phyloP scores from a whole-genome alignment of 2,329 filamentous ascomycete genomes.

The Aspergillus tamarii region DNA sequence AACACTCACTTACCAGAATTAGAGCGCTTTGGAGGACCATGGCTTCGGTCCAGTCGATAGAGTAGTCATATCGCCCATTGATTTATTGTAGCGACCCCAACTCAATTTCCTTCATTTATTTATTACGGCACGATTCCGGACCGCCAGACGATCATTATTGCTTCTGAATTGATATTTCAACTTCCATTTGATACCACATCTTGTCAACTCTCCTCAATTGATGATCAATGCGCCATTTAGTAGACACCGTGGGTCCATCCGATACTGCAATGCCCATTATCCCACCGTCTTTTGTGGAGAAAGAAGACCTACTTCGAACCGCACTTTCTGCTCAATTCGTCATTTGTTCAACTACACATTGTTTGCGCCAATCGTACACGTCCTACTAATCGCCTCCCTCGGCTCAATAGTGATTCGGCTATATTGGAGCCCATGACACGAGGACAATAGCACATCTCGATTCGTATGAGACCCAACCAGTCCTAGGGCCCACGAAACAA shows the following conservation, averaged over 20 bases:
- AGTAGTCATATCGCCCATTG: neutral
- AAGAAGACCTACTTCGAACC: constrained; percentile 4
- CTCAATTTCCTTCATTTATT: constrained; percentile 1
- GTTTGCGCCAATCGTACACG: neutral
- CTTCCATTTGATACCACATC: neutral
- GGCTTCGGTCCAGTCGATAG: neutral
- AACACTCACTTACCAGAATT: neutral
- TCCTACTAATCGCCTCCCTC: neutral
- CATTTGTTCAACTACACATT: neutral
- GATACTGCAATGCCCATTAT: constrained; percentile 8
- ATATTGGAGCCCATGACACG: neutral
- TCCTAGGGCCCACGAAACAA: neutral
- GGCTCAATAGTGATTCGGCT: neutral
- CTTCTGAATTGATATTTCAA: neutral
- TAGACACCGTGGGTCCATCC: neutral
- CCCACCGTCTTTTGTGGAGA: constrained; percentile 7
- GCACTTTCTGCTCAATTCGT: neutral
- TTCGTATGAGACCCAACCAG: neutral
- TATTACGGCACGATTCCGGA: neutral
- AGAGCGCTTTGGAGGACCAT: neutral
- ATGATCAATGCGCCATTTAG: constrained; percentile 10
- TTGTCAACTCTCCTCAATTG: neutral
- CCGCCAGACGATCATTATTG: constrained; percentile 3
- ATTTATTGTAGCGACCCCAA: neutral
- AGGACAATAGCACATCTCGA: neutral